These are phyloP conservation scores for Backusella liffmaniae DNA, from an alignment of 192 early-diverging fungal genomes.

Conservation along the genomic window DNA sequence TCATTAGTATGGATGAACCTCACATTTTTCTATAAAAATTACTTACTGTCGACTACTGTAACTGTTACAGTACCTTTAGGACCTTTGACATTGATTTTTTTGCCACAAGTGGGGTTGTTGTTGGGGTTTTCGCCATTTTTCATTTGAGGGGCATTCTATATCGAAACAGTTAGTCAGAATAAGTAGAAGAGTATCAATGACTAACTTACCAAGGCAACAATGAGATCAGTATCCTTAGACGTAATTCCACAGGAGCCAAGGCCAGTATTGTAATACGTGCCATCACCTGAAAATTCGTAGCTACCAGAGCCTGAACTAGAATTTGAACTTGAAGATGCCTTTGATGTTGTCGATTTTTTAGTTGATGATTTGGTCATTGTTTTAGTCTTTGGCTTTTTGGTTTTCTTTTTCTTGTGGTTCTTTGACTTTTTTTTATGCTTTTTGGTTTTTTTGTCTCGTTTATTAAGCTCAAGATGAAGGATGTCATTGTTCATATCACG, in stretches of 20 bases:
- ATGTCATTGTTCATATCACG: background rate
- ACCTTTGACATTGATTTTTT: constrained; percentile 45
- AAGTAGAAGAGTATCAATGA: background rate
- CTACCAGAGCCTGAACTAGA: background rate
- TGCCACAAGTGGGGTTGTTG: constrained; percentile 45
- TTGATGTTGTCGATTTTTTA: background rate
- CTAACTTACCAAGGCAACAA: constrained; percentile 44
- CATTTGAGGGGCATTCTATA: constrained; percentile 50
- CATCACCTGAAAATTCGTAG: constrained; percentile 37
- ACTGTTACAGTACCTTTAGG: constrained; percentile 46
- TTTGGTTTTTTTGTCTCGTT: background rate
- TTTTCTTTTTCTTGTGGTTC: background rate
- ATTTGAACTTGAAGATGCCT: background rate
- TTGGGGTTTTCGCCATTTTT: constrained; percentile 47
- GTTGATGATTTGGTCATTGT: background rate
- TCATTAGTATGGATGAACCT: background rate
- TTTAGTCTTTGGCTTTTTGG: background rate
- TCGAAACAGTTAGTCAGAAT: background rate
- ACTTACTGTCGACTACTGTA: constrained; percentile 45
- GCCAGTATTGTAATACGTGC: constrained; percentile 50
- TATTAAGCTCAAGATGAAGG: background rate
- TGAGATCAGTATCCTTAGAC: constrained; percentile 41
- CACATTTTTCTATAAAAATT: background rate
- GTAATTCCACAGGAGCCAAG: constrained; percentile 51
- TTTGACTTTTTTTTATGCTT: background rate